Conservation (phyloP, 495 filamentous ascomycete species). For the Ascodesmis nigricans region DNA sequence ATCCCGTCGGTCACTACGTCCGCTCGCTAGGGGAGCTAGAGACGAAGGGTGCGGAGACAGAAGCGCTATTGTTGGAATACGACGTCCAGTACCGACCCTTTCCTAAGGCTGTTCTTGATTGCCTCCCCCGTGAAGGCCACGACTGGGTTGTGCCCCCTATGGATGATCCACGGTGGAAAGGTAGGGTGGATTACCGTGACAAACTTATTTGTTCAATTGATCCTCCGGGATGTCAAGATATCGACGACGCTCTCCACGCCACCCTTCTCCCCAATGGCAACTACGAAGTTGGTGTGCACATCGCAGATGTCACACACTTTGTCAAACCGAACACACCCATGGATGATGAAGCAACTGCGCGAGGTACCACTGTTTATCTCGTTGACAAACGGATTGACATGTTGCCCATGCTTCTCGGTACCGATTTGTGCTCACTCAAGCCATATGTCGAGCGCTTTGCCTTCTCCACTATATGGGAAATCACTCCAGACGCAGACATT, state of each 20-base stretch:
- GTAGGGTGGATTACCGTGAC: conserved; percentile 59
- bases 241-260: conserved; percentile 91
- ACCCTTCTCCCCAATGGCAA: conserved; percentile 73
- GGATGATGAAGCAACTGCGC: conserved; percentile 79
- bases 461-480: conserved; percentile 87
- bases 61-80: conserved; percentile 80
- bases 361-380: conserved; percentile 90
- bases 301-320: conserved; percentile 94
- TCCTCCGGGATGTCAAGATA: conserved; percentile 87
- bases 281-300: conserved; percentile 93
- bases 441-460: conserved; percentile 94
- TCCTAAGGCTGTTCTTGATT: conserved; percentile 83
- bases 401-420: conserved; percentile 86
- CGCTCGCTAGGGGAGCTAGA: conserved; percentile 82
- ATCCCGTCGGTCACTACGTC: conserved; percentile 84
- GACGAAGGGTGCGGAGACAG: conserved; percentile 86
- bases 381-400: conserved; percentile 99
- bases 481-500: conserved; percentile 65
- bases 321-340: conserved; percentile 94
- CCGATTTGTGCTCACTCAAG: conserved; percentile 88
- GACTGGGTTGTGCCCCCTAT: conserved; percentile 76
- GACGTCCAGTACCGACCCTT: conserved; percentile 97
- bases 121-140: conserved; percentile 75
- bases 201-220: conserved; percentile 93
- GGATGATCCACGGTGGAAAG: conserved; percentile 65